Base-by-base conservation (phyloP, 2,329 filamentous ascomycete genomes). In the Sarocladiaceae sp. region DNA sequence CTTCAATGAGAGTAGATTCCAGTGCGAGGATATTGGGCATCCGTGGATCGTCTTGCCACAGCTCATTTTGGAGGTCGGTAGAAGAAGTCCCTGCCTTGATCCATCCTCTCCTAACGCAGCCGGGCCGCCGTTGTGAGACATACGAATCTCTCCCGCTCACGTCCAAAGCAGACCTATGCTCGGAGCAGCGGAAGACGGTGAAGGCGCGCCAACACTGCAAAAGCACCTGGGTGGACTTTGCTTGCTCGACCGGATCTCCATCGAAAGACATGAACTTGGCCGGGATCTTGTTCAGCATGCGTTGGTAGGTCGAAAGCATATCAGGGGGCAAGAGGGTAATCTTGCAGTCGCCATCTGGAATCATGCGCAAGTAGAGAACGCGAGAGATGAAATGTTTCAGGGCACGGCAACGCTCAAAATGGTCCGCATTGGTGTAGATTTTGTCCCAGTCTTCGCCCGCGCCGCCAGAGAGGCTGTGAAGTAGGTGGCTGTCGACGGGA, bases 251-350 rank as follows among this genome's bases (percentile, higher is more conserved):
- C n/a, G n/a, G n/a, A n/a, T n/a, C n/a, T n/a, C n/a, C n/a, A n/a
- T 26, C 10, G 20, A 4, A 24, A 9, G 5, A 24, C n/a, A n/a
- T n/a, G n/a, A n/a, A n/a, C n/a, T n/a, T n/a, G n/a, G n/a, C n/a
- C n/a, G 34, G 34, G 34, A 24, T 13, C n/a, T 39, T 39, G 5
- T 19, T 39, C 20, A 39, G n/a, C 6, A 39, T 39, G 9, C 21
- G 34, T n/a, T 39, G 34, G 34, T 39, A 26, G 19, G 34, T 39
- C 9, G 34, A 39, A 5, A 39, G n/a, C 4, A 39, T 39, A 21
- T 39, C 21, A 11, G 18, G 20, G 3, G 34, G 34, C 23, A 39
- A 21, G 4, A 39, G 34, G n/a, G 20, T 39, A 21, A 39, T 39
- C 9, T 13, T 24, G 34, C n/a, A 16, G 20, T 39, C 34, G 10